These are phyloP conservation scores for Aegle marmelos DNA, from an alignment of 345 rosid species.

Conservation along the genomic window DNA sequence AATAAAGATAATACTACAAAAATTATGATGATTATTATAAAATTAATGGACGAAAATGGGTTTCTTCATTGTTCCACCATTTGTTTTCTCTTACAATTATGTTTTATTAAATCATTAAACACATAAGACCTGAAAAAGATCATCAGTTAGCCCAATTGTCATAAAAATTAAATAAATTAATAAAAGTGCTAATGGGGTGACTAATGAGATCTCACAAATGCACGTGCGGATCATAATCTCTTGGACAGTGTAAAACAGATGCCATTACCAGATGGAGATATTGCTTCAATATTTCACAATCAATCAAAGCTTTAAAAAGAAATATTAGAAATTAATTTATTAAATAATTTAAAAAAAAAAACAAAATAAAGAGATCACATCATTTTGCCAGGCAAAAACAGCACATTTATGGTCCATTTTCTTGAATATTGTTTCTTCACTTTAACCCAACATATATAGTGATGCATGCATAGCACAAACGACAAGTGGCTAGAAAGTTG, in stretches of 20 bases:
- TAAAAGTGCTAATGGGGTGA: neutral
- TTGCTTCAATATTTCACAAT: neutral
- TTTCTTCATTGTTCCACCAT: neutral
- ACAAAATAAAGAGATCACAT: neutral
- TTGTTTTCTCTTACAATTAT: neutral
- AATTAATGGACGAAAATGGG: neutral
- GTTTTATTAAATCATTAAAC: neutral
- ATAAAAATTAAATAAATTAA: neutral
- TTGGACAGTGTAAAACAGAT: neutral
- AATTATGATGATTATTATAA: no score
- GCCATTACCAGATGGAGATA: neutral
- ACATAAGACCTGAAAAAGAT: no score
- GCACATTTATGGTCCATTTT: neutral
- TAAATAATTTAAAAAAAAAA: no score
- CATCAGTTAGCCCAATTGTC: neutral
- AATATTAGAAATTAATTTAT: neutral
- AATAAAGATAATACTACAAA: no score
- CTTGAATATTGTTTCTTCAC: neutral
- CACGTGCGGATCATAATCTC: slow-evolving; percentile 16
- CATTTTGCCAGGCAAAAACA: slow-evolving; percentile 2
- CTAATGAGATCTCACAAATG: neutral
- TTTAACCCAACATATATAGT: neutral
- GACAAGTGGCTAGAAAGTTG: neutral
- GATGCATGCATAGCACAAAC: no score
- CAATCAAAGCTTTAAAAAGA: neutral